These are phyloP conservation scores for Lachnellula subtilissima DNA, from an alignment of 2,329 filamentous ascomycete genomes.

Conservation along the genomic window DNA sequence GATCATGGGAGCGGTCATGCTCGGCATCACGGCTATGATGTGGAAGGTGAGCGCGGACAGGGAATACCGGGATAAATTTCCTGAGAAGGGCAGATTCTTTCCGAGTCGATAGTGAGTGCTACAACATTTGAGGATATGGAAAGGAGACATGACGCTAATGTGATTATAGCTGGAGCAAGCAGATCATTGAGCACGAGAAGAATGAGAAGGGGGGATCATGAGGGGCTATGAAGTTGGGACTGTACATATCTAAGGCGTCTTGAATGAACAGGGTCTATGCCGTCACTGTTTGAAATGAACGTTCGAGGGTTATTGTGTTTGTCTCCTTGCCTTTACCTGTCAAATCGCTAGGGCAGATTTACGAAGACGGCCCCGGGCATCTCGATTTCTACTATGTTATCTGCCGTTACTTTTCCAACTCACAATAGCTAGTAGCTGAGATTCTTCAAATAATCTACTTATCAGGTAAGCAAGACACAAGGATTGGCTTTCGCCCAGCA, in stretches of 20 bases:
- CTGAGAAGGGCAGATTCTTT: conserved; percentile 71
- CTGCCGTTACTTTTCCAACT: too few relatives aligned
- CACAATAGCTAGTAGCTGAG: too few relatives aligned
- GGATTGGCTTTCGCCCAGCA: too few relatives aligned
- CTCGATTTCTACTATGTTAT: too few relatives aligned
- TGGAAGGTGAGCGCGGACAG: conserved; percentile 71
- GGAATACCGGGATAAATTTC: conserved; percentile 70
- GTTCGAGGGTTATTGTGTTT: too few relatives aligned
- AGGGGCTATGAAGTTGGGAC: conserved; percentile 1
- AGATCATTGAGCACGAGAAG: conserved; percentile 65
- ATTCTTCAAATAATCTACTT: too few relatives aligned
- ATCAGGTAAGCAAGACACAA: too few relatives aligned
- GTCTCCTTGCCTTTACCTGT: too few relatives aligned
- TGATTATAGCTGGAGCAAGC: conserved; percentile 59
- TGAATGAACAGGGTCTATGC: conserved; percentile 12
- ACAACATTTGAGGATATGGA: background rate
- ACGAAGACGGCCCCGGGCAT: too few relatives aligned
- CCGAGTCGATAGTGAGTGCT: conserved; percentile 73
- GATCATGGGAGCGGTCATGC: conserved; percentile 62
- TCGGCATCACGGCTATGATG: conserved; percentile 62
- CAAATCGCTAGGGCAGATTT: background rate
- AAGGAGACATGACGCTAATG: conserved; percentile 25
- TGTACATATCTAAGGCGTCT: conserved; percentile 29
- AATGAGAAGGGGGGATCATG: conserved; percentile 31
- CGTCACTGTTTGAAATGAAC: too few relatives aligned